Evolutionary conservation across 2,329 filamentous ascomycete genomes (phyloP).

Genomic region (Botrytis porri): DNA sequence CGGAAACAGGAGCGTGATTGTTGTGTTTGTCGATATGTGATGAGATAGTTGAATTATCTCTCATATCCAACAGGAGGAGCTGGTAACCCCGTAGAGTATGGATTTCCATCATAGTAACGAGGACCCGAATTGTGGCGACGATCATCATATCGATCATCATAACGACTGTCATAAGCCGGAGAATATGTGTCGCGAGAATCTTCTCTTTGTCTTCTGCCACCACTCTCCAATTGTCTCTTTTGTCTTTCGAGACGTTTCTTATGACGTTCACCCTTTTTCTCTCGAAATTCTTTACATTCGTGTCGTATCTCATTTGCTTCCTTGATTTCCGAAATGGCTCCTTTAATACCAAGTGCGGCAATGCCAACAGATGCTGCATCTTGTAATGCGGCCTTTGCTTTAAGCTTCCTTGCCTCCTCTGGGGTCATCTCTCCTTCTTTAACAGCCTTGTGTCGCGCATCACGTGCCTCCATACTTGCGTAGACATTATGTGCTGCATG

Average conservation of each 20-base stretch:
- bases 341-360: slow-evolving; percentile 65
- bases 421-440: slow-evolving; percentile 60
- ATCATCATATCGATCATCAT: slow-evolving; percentile 24
- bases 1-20: background rate
- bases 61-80: slow-evolving; percentile 37
- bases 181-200: slow-evolving; percentile 16
- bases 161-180: slow-evolving; percentile 21
- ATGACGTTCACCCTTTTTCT: slow-evolving; percentile 45
- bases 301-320: slow-evolving; percentile 61
- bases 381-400: slow-evolving; percentile 60
- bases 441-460: slow-evolving; percentile 58
- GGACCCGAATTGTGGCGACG: slow-evolving; percentile 40
- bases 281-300: slow-evolving; percentile 53
- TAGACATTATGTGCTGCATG: slow-evolving; percentile 66
- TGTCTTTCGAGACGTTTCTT: slow-evolving; percentile 46
- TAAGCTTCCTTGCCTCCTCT: slow-evolving; percentile 60
- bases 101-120: slow-evolving; percentile 46
- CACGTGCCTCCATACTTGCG: slow-evolving; percentile 60
- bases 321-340: slow-evolving; percentile 62
- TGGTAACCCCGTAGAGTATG: slow-evolving; percentile 41
- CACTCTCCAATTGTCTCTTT: slow-evolving; percentile 35
- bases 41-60: slow-evolving; percentile 19
- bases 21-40: background rate
- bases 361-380: slow-evolving; percentile 66
- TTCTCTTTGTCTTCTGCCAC: slow-evolving; percentile 23